Base-by-base conservation (phyloP, 1,284 basidiomycete species). In the Moesziomyces sp. region DNA sequence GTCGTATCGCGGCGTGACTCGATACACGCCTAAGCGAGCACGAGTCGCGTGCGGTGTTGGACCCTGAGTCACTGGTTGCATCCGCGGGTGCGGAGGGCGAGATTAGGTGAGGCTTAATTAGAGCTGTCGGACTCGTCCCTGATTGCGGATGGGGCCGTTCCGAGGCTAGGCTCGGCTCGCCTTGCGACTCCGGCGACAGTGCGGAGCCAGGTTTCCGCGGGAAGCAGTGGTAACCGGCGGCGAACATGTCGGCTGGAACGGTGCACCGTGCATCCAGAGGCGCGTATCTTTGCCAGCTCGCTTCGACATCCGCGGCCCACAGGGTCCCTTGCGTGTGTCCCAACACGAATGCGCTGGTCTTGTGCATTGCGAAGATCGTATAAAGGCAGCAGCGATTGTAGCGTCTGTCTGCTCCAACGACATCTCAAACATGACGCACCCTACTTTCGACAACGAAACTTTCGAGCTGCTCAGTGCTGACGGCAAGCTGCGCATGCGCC, bases 381-480 rank as follows among this genome's bases (percentile, higher is more conserved):
- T 18, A 40, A 4, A 40, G 18, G 14, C 6, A 6, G 38, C 38
- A 7, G 6, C 2, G 7, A 18, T 40, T 14, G 16, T 6, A 2
- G 6, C 7, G 6, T 14, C 14, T n/a, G 6, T 16, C 38, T 18
- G 16, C 14, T 14, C 14, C 38, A 18, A 50, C 35, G 5, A 56
- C 24, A 18, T 7, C 16, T 16, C 18, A 23, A 61, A 11, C 14
- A 67, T 61, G 58, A 58, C 60, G 16, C 53, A 58, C 21, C 68
- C 68, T 19, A 61, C 57, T 5, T 57, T 71, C 16, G 68, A 71
- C 50, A 43, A 49, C 16, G 51, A n/a, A 0, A 57, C 58, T 0
- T 66, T 71, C 33, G 14, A 24, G 0, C 54, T 65, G 5, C 18
- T 47, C 24, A 28, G 52, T 4, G 19, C 50, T 0, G 58, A 43